A percentile compares a stretch with the other conserved stretches of the same genome.
Conservation (phyloP, 805 yeast species). For the Candida sanyiensis region DNA sequence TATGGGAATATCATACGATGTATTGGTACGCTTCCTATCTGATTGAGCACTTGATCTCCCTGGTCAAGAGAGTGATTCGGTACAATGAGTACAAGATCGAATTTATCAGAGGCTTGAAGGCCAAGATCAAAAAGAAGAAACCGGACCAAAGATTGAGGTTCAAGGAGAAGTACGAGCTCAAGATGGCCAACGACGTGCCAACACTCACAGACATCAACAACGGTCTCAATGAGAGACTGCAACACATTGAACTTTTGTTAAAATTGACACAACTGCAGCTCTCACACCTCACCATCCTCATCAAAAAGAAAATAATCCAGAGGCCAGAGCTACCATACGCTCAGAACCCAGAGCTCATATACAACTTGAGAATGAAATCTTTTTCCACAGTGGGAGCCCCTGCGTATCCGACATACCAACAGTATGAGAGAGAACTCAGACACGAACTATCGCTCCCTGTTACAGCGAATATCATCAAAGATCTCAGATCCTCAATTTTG, state of each 20-base stretch:
- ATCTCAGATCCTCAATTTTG: too few species aligned
- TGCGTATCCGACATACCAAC: conserved; percentile 38
- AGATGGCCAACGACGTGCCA: conserved; percentile 33
- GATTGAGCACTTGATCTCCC: conserved; percentile 40
- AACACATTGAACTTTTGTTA: conserved; percentile 24
- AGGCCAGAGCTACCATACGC: conserved; percentile 25
- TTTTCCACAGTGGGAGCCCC: conserved; percentile 80
- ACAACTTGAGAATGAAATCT: conserved; percentile 66
- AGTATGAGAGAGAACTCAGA: conserved; percentile 15
- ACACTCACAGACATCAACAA: conserved; percentile 25
- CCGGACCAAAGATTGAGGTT: conserved; percentile 43
- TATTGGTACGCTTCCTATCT: conserved; percentile 64
- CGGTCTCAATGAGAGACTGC: conserved; percentile 23
- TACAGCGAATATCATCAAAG: conserved; percentile 12
- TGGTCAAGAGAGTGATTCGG: conserved; percentile 31
- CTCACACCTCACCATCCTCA: conserved; percentile 27
- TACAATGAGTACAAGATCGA: conserved; percentile 32
- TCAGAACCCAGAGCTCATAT: conserved; percentile 30
- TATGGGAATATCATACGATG: conserved; percentile 61
- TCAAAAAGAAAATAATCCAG: conserved; percentile 23
- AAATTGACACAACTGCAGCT: conserved; percentile 30
- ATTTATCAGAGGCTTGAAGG: conserved; percentile 29
- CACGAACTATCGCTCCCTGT: conserved; percentile 11
- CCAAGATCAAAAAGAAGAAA: conserved; percentile 44
- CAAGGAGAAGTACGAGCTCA: conserved; percentile 29